These are phyloP conservation scores for Penicillium manginii DNA, from an alignment of 495 filamentous ascomycete species.

Conservation along the genomic window DNA sequence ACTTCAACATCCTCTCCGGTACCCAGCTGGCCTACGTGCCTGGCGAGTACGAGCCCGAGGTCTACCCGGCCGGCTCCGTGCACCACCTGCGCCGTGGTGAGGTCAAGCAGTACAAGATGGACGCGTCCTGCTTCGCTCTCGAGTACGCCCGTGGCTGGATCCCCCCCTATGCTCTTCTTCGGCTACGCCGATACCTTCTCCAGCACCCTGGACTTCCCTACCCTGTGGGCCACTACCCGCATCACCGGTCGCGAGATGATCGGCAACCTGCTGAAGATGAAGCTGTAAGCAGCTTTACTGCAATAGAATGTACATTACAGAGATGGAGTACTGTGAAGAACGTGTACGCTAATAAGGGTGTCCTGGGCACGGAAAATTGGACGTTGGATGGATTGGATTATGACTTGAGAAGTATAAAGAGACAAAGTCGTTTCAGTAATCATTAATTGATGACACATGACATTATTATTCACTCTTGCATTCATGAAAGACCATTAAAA, in stretches of 20 bases:
- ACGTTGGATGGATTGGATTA: background rate
- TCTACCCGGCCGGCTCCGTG: conserved; percentile 74
- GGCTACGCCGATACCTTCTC: conserved; percentile 79
- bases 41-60: conserved; percentile 69
- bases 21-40: conserved; percentile 73
- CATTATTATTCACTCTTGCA: background rate
- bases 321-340: conserved; percentile 4
- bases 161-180: conserved; percentile 83
- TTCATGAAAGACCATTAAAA: background rate
- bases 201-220: conserved; percentile 76
- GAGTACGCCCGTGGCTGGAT: conserved; percentile 92
- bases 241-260: conserved; percentile 77
- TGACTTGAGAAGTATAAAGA: background rate
- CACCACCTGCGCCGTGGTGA: conserved; percentile 77
- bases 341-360: background rate
- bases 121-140: conserved; percentile 77
- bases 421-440: background rate
- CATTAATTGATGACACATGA: conserved; percentile 4
- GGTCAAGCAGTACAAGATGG: conserved; percentile 87
- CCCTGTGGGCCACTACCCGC: conserved; percentile 73
- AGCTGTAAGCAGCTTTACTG: conserved; percentile 56
- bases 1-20: conserved; percentile 85
- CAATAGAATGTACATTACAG: conserved; percentile 3
- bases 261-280: conserved; percentile 66
- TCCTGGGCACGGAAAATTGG: background rate